Evolutionary conservation across 2,329 filamentous ascomycete species (phyloP).

Genomic region (Penicillium verrucosum): DNA sequence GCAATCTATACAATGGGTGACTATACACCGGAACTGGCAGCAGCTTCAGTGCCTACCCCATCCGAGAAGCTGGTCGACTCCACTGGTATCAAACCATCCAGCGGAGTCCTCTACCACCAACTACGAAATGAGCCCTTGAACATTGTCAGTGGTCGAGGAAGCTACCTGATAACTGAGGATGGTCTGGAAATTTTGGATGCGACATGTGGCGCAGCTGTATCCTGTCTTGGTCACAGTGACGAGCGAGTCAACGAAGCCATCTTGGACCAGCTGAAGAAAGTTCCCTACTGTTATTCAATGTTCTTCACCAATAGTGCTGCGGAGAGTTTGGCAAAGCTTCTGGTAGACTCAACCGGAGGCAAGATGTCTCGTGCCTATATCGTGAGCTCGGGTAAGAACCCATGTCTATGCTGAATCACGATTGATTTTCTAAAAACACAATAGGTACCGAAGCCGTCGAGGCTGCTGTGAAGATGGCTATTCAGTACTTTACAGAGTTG

Average conservation of each 20-base stretch:
- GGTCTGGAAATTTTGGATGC: conserved; percentile 64
- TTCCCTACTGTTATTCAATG: conserved; percentile 56
- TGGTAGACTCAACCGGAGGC: conserved; percentile 50
- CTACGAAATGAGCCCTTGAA: conserved; percentile 43
- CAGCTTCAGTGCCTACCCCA: not conserved
- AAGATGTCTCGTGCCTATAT: conserved; percentile 55
- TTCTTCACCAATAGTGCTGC: conserved; percentile 54
- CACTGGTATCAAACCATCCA: conserved; percentile 4
- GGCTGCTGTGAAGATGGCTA: conserved; percentile 61
- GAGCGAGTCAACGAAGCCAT: conserved; percentile 60
- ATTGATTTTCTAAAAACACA: not conserved
- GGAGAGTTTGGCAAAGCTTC: conserved; percentile 48
- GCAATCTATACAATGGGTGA: conserved; percentile 19
- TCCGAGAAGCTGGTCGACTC: not conserved
- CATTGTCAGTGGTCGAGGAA: conserved; percentile 47
- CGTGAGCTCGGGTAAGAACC: conserved; percentile 51
- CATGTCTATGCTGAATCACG: not conserved
- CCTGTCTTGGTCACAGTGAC: conserved; percentile 67
- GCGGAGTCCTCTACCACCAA: conserved; percentile 49
- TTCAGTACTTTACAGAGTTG: conserved; percentile 62
- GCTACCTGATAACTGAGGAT: conserved; percentile 47
- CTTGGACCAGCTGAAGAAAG: conserved; percentile 53
- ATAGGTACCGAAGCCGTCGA: conserved; percentile 65
- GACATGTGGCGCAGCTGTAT: conserved; percentile 67
- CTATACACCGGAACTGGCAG: conserved; percentile 12